Conservation (phyloP, 306 rosid species). For the Dalbergia oliveri region DNA sequence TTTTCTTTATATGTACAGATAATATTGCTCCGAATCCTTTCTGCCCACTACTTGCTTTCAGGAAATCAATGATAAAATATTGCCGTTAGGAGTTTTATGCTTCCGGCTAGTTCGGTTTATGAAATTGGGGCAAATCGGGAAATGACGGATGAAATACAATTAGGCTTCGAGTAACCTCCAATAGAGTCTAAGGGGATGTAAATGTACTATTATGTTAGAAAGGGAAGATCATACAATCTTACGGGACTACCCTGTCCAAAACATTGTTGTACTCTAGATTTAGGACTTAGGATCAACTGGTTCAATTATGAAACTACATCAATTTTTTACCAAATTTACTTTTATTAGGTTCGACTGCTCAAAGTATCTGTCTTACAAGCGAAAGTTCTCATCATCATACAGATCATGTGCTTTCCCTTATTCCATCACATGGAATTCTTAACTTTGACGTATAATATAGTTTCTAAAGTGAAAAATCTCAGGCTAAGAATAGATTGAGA, state of each 20-base stretch:
- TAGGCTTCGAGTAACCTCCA: neutral
- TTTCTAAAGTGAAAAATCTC: constrained; percentile 21
- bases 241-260: neutral
- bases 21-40: no score
- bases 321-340: neutral
- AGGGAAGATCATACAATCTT: neutral
- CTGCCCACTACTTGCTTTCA: constrained; percentile 31
- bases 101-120: neutral
- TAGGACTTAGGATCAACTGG: neutral
- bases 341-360: neutral
- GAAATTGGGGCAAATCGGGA: no score
- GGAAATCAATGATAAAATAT: constrained; percentile 16
- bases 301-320: neutral
- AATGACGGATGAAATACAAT: constrained; percentile 29
- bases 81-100: constrained; percentile 5
- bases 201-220: neutral
- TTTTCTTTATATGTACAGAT: no score
- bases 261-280: neutral
- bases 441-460: neutral
- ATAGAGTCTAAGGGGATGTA: neutral
- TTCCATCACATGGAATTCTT: neutral
- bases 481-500: neutral
- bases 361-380: neutral
- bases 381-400: neutral
- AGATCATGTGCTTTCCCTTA: neutral